phyloP scores from a whole-genome alignment of 169 alveolate genomes.

The Plasmodium relictum region DNA sequence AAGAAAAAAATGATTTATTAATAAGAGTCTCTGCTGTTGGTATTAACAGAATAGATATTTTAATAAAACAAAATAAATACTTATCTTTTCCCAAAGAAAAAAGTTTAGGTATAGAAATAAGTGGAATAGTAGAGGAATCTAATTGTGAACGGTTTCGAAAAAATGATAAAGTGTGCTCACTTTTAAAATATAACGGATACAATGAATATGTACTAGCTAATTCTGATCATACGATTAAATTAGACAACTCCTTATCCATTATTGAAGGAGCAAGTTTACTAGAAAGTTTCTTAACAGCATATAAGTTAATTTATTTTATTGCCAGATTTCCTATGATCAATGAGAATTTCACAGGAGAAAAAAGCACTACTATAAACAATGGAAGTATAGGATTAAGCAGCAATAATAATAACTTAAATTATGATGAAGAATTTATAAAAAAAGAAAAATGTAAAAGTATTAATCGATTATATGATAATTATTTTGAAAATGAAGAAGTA shows the following conservation, averaged over 20 bases:
- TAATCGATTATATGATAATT: not conserved
- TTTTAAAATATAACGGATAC: slow-evolving; percentile 31
- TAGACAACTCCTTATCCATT: slow-evolving; percentile 1
- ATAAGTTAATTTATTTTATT: slow-evolving; percentile 13
- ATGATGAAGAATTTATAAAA: not conserved
- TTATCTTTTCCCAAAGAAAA: not conserved
- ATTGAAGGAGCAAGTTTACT: slow-evolving; percentile 23
- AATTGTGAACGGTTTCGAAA: slow-evolving; percentile 12
- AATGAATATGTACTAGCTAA: slow-evolving; percentile 31
- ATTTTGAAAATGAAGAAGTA: slow-evolving; percentile 8
- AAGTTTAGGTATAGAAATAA: slow-evolving; percentile 20
- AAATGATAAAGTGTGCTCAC: slow-evolving; percentile 17
- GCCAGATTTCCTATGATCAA: slow-evolving; percentile 12
- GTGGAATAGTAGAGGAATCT: slow-evolving; percentile 32
- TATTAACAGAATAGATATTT: slow-evolving; percentile 18
- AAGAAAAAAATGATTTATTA: slow-evolving; percentile 3
- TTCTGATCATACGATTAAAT: slow-evolving; percentile 18
- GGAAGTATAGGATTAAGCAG: not conserved
- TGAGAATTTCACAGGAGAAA: not conserved
- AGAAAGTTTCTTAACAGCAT: slow-evolving; percentile 27
- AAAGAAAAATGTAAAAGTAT: not conserved
- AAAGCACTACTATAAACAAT: not conserved
- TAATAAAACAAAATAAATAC: slow-evolving; percentile 27
- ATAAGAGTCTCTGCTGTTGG: slow-evolving; percentile 17
- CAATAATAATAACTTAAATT: not conserved